Evolutionary conservation across 345 rosid genomes (phyloP), one percentile per base, ranked within the genome.

Genomic region (Lumnitzera racemosa): DNA sequence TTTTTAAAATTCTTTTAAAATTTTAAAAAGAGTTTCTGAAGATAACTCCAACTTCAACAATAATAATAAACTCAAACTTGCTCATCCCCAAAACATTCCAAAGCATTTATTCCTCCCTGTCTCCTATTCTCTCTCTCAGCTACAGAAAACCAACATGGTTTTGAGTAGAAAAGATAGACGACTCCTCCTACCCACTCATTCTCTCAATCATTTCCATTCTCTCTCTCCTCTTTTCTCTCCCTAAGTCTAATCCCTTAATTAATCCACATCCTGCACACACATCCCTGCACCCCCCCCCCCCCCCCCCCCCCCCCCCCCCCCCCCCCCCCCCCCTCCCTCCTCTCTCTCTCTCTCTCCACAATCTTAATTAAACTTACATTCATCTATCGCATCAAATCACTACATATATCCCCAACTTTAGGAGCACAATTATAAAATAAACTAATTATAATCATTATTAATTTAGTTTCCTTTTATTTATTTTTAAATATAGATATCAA

Each of bases 171-270:
- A 29, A 23, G 56, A 53, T 53, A 29, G 56, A 10, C 16, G 23
- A 58, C 65, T 75, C 83, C 78, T 72, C 83, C 78, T 72, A 68
- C 81, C 87, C 87, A 79, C 82, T 69, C 87, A 82, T 78, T 78
- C 83, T 50, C 60, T 65, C 83, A 73, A 76, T 76, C 84, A 83
- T 70, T 47, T 66, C 62, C 56, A 63, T 11, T 16, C 58, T 2
- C 25, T 1, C 51, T 12, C 58, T 12, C 11, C 1, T n/a, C 1
- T n/a, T 41, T 53, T 29, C 67, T 61, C 68, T 61, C 57, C 70
- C 55, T 66, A 71, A 56, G 43, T 51, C 31, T 46, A 52, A 46
- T 49, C 14, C 65, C 61, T 46, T 23, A 49, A 49, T 15, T 25
- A 12, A 36, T 56, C 17, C n/a, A 46, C 47, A 23, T 24, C 36